These are phyloP conservation scores for Thuidium tamariscinum DNA, from an alignment of 225 moss, liverwort and hornwort genomes.

Conservation along the genomic window DNA sequence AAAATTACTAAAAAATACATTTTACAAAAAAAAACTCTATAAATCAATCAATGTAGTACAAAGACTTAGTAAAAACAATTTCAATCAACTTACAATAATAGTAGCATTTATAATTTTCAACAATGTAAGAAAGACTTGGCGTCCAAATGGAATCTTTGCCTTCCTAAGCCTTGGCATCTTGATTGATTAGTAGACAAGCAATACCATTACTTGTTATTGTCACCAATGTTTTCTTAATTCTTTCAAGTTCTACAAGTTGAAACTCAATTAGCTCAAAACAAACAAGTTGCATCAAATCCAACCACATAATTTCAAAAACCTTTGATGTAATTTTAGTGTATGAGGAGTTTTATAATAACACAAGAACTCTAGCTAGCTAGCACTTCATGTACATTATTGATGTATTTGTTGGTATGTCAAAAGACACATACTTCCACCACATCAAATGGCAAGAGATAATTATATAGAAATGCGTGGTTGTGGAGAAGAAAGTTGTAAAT, in stretches of 20 bases:
- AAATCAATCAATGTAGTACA: background rate
- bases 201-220: background rate
- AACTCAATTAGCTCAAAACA: accelerated
- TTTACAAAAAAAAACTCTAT: no score
- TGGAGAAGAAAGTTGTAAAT: accelerated
- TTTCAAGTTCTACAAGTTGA: background rate
- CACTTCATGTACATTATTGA: background rate
- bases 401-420: background rate
- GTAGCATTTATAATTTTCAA: constrained; percentile 38
- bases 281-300: background rate
- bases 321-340: background rate
- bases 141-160: constrained; percentile 35
- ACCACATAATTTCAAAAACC: background rate
- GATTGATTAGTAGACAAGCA: background rate
- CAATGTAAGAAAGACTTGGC: background rate
- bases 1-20: background rate
- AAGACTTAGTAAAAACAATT: background rate
- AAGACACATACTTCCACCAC: background rate
- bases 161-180: constrained; percentile 46
- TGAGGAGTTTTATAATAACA: background rate
- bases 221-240: background rate
- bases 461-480: background rate
- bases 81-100: background rate
- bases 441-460: accelerated
- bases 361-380: background rate